Base-by-base conservation (phyloP, 78 protist species). In the Neovahlkampfia damariscottae region DNA sequence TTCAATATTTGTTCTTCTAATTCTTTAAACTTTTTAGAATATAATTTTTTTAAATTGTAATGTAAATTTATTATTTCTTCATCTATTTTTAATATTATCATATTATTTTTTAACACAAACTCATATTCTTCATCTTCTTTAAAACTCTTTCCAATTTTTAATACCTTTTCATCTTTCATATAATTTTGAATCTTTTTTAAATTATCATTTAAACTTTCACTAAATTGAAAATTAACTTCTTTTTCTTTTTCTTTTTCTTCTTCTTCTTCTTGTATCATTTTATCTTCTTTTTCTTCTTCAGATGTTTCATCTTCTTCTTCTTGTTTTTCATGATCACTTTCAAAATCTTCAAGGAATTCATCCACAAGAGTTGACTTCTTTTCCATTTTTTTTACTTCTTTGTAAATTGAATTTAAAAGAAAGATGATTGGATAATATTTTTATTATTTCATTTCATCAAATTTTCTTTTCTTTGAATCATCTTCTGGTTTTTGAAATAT, bases 11-110 rank as follows among this genome's bases (percentile, higher is more conserved):
- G 7, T 38, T 5, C 3, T 35, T 74, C 77, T 19, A 78, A 73
- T 35, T 78, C 82, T 5, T 41, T 40, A 66, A 78, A 78, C 9
- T 38, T 3, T 8, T 67, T 70, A 28, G 71, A 39, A 66, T 68
- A 78, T 34, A 67, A 71, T 4, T 78, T 70, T 2, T 58, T 3
- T 3, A 78, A 6, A 29, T 50, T 41, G 19, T 67, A 69, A 9
- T 70, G 77, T 2, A 71, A 68, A 59, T 69, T 67, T 29, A 29
- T 30, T 9, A 39, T 78, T 28, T 78, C 82, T 31, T 5, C 8
- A 2, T 67, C 75, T 31, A 78, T 70, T 10, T 78, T 62, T 34
- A 5, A 32, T 29, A 69, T 41, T 10, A 73, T 67, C 3, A 8
- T 7, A 50, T 58, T 78, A 34, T 50, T 31, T 31, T 78, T 58